Conservation (phyloP, 2,329 filamentous ascomycete genomes). For the Magnaporthiopsis poae region DNA sequence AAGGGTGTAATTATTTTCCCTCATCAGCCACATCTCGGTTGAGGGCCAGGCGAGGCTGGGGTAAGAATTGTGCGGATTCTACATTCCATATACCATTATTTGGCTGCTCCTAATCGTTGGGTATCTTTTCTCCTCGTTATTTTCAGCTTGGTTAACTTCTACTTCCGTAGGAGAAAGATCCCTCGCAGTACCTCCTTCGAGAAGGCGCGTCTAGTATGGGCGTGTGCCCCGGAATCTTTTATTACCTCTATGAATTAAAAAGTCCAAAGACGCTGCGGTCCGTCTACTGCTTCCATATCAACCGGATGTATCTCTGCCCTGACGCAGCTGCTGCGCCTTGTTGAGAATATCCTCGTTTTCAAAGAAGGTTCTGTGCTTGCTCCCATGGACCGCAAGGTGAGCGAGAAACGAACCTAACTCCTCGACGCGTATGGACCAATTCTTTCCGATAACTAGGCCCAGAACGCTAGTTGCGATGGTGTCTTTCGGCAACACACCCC, state of each 20-base stretch:
- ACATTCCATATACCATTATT: no score
- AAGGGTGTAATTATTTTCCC: no score
- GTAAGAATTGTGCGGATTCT: no score
- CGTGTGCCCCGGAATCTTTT: background rate
- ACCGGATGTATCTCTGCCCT: background rate
- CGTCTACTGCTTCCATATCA: background rate
- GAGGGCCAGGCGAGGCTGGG: no score
- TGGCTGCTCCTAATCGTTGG: no score
- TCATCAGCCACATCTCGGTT: no score
- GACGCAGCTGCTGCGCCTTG: background rate
- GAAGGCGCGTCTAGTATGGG: background rate
- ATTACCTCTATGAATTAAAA: background rate
- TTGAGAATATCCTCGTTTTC: constrained; percentile 2
- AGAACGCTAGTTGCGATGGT: constrained; percentile 3
- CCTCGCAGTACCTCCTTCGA: background rate
- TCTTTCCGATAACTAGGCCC: background rate
- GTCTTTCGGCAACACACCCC: constrained; percentile 2
- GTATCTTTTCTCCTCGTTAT: no score
- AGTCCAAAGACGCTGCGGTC: background rate
- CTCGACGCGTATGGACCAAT: constrained; percentile 1
- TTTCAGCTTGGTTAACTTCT: no score
- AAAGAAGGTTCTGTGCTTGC: background rate
- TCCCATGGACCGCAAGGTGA: background rate
- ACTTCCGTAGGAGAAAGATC: no score
- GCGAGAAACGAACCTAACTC: constrained; percentile 3